Evolutionary conservation across 2,329 filamentous ascomycete genomes (phyloP), one percentile per base, ranked within the genome.

Genomic region (Elsinoe ampelina): DNA sequence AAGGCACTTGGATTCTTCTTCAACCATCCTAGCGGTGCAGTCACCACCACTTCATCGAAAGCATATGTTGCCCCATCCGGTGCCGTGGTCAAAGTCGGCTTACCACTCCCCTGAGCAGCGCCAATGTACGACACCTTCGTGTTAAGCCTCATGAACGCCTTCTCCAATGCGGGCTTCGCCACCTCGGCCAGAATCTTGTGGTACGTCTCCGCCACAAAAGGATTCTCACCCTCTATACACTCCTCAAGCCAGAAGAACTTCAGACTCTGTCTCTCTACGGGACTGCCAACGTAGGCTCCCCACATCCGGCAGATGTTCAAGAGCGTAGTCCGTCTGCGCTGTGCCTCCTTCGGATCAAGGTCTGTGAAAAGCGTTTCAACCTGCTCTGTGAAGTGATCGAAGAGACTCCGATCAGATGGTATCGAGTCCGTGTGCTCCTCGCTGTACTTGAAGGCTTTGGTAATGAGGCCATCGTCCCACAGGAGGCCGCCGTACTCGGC

Each of bases 241-340:
- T 89, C 85, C 66, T 90, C 86, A 4, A 90, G 67, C 84, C 85
- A 89, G 67, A 89, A 87, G 71, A 82, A 89, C 71, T 84, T 87
- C 32, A 89, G 72, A 63, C 84, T 88, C 67, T 90, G 86, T 22
- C 66, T 77, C 54, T 75, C 71, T 7, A 87, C 74, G 0, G 81
- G 78, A 58, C 79, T 84, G 12, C 86, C 86, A 5, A 89, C 77
- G 65, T 87, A 89, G 0, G 80, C 80, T 1, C 86, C 86, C 84
- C 86, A 89, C 63, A 82, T 76, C 62, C 85, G 80, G 2, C 81
- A 80, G 63, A 81, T 73, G 41, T 80, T 72, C 5, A 83, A 65
- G 34, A 63, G 73, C 64, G 38, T 79, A 69, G 48, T 75, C 73
- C 62, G 82, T 72, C 68, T 77, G 71, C 59, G 72, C 38, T 66